These are phyloP conservation scores for Exophiala sideris DNA, from an alignment of 2,329 filamentous ascomycete species.

Conservation along the genomic window DNA sequence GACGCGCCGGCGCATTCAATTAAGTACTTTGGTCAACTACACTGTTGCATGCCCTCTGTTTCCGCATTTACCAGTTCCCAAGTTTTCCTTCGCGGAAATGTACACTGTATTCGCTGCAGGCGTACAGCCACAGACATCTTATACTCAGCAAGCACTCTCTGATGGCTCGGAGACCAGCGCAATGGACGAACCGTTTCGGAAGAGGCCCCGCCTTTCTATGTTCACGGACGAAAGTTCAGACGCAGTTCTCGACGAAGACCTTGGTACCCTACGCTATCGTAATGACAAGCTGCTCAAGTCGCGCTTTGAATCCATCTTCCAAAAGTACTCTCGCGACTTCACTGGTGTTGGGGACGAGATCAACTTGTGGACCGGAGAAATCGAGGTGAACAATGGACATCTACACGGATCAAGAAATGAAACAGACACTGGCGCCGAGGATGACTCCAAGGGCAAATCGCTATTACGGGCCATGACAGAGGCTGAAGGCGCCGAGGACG, in stretches of 20 bases:
- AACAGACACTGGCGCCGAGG: conserved; percentile 43
- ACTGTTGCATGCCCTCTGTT: not conserved
- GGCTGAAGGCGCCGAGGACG: conserved; percentile 11
- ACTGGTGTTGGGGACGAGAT: conserved; percentile 83
- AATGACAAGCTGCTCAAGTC: conserved; percentile 73
- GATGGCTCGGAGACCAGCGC: no score
- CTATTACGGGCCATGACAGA: conserved; percentile 27
- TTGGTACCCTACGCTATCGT: conserved; percentile 52
- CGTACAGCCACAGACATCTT: not conserved
- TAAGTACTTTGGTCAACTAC: not conserved
- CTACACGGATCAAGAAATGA: conserved; percentile 61
- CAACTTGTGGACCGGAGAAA: conserved; percentile 73
- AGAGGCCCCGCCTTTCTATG: conserved; percentile 55
- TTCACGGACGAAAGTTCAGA: conserved; percentile 17
- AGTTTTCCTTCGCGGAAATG: no score
- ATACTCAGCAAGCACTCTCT: not conserved
- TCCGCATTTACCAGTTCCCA: no score
- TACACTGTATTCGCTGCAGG: not conserved
- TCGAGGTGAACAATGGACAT: conserved; percentile 91
- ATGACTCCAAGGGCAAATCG: conserved; percentile 16
- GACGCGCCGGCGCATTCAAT: conserved; percentile 1
- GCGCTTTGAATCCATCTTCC: conserved; percentile 84
- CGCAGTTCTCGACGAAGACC: conserved; percentile 22
- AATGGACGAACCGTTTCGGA: conserved; percentile 42
- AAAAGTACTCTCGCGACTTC: conserved; percentile 83